A percentile compares a stretch with the other conserved stretches of the same genome.
These are phyloP conservation scores for Dicorynia guianensis DNA, from an alignment of 306 rosid species.

Conservation along the genomic window DNA sequence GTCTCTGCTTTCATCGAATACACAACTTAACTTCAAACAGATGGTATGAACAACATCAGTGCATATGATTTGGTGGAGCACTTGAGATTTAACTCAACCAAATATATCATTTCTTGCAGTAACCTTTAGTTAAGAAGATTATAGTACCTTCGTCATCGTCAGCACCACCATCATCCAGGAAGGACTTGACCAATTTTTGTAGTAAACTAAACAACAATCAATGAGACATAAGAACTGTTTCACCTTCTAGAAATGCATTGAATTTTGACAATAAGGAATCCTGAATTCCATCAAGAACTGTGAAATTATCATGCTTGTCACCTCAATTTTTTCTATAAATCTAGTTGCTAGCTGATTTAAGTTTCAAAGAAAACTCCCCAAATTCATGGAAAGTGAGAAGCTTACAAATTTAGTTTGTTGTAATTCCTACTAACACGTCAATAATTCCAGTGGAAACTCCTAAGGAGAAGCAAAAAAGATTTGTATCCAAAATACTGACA, in stretches of 20 bases:
- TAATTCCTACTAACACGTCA: not conserved
- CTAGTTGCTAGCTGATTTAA: no score
- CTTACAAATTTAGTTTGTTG: conserved; percentile 13
- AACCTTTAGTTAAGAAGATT: not conserved
- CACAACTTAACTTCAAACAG: not conserved
- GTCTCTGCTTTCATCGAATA: not conserved
- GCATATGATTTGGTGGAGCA: conserved; percentile 1
- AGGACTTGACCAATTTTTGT: not conserved
- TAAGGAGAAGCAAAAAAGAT: not conserved
- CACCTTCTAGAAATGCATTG: not conserved
- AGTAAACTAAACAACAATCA: not conserved
- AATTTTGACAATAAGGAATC: not conserved
- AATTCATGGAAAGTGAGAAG: conserved; percentile 14
- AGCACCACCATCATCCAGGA: no score
- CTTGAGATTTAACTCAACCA: conserved; percentile 1
- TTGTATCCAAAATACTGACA: conserved; percentile 7
- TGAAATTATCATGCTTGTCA: not conserved
- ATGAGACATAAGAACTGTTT: not conserved
- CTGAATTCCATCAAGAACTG: not conserved
- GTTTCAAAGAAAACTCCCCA: conserved; percentile 15
- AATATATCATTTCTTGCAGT: not conserved
- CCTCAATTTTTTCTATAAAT: no score
- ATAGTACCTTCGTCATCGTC: not conserved
- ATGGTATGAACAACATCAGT: not conserved
- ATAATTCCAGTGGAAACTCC: conserved; percentile 1